These are phyloP conservation scores for Podospora fimiseda DNA, from an alignment of 495 filamentous ascomycete species.

Conservation along the genomic window DNA sequence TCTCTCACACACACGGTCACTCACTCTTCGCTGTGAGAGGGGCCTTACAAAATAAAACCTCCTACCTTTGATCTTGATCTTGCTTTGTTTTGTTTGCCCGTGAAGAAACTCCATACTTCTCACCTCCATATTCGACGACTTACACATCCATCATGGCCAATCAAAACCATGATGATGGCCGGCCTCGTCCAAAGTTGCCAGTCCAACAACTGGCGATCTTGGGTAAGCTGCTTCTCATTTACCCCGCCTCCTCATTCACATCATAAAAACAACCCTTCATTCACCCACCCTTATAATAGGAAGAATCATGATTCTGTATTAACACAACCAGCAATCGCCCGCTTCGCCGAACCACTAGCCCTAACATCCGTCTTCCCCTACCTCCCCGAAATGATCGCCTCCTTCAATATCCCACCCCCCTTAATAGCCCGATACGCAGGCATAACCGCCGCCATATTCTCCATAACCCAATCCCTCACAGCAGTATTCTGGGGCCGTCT, in stretches of 20 bases:
- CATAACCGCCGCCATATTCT: constrained; percentile 66
- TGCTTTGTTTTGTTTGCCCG: too few species aligned
- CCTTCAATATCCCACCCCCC: constrained; percentile 63
- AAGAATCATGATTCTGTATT: constrained; percentile 16
- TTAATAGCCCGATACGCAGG: constrained; percentile 74
- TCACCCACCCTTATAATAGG: constrained; percentile 9
- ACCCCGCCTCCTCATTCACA: background rate
- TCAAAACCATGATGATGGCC: constrained; percentile 24
- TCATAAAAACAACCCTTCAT: background rate
- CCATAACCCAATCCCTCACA: constrained; percentile 62
- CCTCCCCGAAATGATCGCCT: constrained; percentile 81
- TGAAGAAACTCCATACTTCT: too few species aligned
- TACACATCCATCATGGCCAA: constrained; percentile 24
- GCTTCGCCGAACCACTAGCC: constrained; percentile 82
- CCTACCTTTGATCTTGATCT: too few species aligned
- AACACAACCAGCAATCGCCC: constrained; percentile 56
- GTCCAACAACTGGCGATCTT: constrained; percentile 52
- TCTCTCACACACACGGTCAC: too few species aligned
- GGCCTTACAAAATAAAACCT: too few species aligned
- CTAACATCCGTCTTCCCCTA: constrained; percentile 86
- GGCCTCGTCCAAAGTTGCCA: constrained; percentile 41
- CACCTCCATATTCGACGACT: too few species aligned
- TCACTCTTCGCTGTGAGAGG: too few species aligned
- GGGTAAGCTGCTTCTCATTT: constrained; percentile 42
- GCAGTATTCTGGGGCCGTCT: constrained; percentile 74